Evolutionary conservation across 495 filamentous ascomycete genomes (phyloP).

Genomic region (Aspergillus avenaceus): DNA sequence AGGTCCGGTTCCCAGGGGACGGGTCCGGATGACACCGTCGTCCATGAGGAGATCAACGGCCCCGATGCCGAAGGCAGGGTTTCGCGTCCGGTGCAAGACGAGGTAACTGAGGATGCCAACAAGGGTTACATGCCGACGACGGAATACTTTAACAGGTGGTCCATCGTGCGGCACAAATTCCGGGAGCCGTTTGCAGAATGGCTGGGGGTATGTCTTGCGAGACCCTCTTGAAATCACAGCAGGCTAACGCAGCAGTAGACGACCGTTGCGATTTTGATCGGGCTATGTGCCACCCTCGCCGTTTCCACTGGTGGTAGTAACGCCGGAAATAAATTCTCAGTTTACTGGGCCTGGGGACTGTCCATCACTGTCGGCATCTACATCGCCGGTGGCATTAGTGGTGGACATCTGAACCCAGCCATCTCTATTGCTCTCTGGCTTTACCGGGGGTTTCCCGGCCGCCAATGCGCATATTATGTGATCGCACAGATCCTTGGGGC

Average conservation of each 20-base stretch:
- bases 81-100: background rate
- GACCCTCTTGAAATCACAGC: background rate
- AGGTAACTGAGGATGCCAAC: background rate
- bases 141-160: constrained; percentile 21
- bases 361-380: constrained; percentile 54
- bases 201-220: constrained; percentile 17
- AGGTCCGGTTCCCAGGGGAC: background rate
- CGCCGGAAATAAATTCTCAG: constrained; percentile 8
- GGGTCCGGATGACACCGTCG: background rate
- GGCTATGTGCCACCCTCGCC: constrained; percentile 18
- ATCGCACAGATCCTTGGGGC: constrained; percentile 46
- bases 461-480: constrained; percentile 38
- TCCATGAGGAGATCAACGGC: background rate
- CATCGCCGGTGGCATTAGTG: constrained; percentile 45
- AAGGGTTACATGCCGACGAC: background rate
- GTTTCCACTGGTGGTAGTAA: constrained; percentile 1
- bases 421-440: constrained; percentile 52
- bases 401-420: constrained; percentile 55
- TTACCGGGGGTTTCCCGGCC: constrained; percentile 51
- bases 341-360: constrained; percentile 26
- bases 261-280: constrained; percentile 19
- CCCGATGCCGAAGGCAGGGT: background rate
- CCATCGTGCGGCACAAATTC: constrained; percentile 12
- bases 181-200: constrained; percentile 23
- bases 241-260: constrained; percentile 6